Conservation (phyloP, 2,329 filamentous ascomycete species). For the Bipolaris bicolor region DNA sequence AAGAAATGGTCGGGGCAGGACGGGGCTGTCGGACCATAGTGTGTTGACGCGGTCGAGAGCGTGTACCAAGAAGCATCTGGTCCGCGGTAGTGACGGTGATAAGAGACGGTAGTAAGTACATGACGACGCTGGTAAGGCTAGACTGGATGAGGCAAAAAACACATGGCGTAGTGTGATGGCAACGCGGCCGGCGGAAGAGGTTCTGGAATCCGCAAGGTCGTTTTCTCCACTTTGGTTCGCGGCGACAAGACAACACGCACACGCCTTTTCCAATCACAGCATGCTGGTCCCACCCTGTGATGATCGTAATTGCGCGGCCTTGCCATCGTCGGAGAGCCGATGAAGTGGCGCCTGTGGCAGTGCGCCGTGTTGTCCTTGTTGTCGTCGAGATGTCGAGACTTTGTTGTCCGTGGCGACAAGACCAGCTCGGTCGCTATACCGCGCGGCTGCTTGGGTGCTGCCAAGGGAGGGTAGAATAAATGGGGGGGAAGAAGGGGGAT, state of each 20-base stretch:
- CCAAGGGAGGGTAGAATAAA: conserved; percentile 3
- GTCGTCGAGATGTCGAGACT: background rate
- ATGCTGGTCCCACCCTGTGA: conserved; percentile 25
- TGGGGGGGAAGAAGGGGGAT: background rate
- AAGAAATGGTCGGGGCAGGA: conserved; percentile 1
- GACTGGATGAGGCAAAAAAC: conserved; percentile 27
- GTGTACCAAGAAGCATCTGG: too few species aligned
- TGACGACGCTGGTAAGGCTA: conserved; percentile 8
- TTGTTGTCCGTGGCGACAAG: background rate
- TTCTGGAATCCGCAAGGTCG: conserved; percentile 32
- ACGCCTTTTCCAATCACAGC: conserved; percentile 24
- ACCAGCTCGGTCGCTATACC: conserved; percentile 7
- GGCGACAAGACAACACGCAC: conserved; percentile 33
- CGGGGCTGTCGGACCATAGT: background rate
- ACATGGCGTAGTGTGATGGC: conserved; percentile 14
- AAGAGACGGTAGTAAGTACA: background rate
- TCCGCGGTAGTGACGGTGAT: conserved; percentile 12
- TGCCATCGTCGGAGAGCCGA: background rate
- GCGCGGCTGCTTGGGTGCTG: conserved; percentile 18
- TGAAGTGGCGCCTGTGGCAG: conserved; percentile 2
- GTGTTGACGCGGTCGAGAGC: conserved; percentile 6
- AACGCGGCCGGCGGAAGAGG: conserved; percentile 26
- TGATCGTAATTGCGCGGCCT: conserved; percentile 42
- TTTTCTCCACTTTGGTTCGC: conserved; percentile 25
- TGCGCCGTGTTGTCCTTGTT: background rate